Base-by-base conservation (phyloP, 495 filamentous ascomycete species). In the Penicillium flavigenum region DNA sequence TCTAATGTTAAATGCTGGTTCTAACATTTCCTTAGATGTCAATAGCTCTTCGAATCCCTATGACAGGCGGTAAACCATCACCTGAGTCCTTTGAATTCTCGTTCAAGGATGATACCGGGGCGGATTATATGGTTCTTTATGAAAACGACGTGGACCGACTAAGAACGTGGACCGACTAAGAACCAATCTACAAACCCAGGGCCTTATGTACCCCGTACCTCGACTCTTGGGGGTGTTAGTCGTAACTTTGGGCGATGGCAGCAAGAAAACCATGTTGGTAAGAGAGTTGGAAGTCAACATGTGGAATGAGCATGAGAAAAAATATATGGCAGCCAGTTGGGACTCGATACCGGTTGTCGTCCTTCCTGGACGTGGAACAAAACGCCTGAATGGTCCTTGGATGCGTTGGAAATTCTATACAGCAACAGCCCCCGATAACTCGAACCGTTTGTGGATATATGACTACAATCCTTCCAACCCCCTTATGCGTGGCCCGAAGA, bases 41-140 rank as follows among this genome's bases (percentile, higher is more conserved):
- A 22, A 7, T 48, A 9, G 10, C 4, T 9, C 27, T 48, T 31
- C 46, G 46, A 3, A 48, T 32, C 10, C 29, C 9, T 11, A 31
- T 22, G 6, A 3, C n/a, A 41, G 39, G 29, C 29, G 29, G 29
- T 31, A 31, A 31, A 31, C 29, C 29, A 31, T 10, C 16, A 41
- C 17, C 17, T 22, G 19, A 3, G 41, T 19, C 19, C 41, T 19
- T 31, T 8, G 27, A 48, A 17, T 11, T 48, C 16, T 2, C 7
- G 4, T 48, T 48, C 46, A 32, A 19, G n/a, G 46, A 48, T 32
- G 46, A 48, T 48, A 48, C 46, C 3, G 46, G 46, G n/a, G 46
- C 46, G 0, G n/a, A 19, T 34, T 17, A 17, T 11, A 48, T 48
- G 46, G 6, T 19, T 1, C 32, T 48, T 10, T 19, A 31, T 34